Base-by-base conservation (phyloP, 2,329 filamentous ascomycete genomes). In the Arachnopeziza araneosa region DNA sequence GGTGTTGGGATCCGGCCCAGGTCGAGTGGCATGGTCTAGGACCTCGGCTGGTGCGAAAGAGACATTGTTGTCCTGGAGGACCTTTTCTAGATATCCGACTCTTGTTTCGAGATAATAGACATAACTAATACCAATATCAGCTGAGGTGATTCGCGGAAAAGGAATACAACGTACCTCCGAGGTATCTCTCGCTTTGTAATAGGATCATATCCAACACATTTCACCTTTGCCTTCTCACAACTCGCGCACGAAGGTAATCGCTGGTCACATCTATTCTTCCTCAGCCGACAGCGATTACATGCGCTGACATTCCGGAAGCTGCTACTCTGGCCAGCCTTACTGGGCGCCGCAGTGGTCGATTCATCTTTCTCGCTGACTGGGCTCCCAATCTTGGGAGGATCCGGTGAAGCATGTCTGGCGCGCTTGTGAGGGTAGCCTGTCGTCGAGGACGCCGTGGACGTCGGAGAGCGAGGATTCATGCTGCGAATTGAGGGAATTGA, bases 151-250 rank as follows among this genome's bases (percentile, higher is more conserved):
- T 12, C 17, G 17, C 24, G 24, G 23, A 24, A 54, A 6, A 26
- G n/a, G 24, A 54, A 14, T 30, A 17, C 26, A 50, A 74, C 75
- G 68, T 67, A 79, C 78, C 84, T 87, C 75, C 93, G 84, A 55
- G 93, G 93, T 60, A 98, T 96, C 76, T 97, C 92, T 71, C 90
- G 87, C 80, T 97, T 97, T 24, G 91, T 96, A 71, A 97, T 96
- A 36, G 93, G 93, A 73, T 98, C 93, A 75, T 96, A 97, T 64
- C 93, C 93, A 55, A 97, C 91, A 74, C 95, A 98, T 66, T 90
- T 88, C 52, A 96, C 90, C 60, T 84, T 83, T n/a, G 90, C 93
- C 77, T 97, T 97, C 73, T 93, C 91, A 76, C 93, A 98, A 67
- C 90, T 91, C 50, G 90, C 88, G 74, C 93, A 98, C 69, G 90